Base-by-base conservation (phyloP, 129 eudicot species). In the Pseudognaphalium luteoalbum region DNA sequence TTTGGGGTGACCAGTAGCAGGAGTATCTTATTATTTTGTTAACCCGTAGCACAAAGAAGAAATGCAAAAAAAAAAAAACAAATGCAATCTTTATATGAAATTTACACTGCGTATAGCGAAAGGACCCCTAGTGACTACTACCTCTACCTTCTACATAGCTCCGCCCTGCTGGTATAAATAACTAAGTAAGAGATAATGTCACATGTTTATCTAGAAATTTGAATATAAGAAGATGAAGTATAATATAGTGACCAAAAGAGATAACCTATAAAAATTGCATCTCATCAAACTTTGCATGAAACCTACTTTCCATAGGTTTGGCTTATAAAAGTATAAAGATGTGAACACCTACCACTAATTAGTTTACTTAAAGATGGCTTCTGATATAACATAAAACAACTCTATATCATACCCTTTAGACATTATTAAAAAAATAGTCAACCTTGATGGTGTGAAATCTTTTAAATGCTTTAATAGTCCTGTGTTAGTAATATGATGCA, bases 211-310 rank as follows among this genome's bases (percentile, higher is more conserved):
- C n/a, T 47, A 42, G 79, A 50, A 32, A 29, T 75, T 19, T 19
- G 17, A 61, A 42, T 41, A 29, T n/a, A 9, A 20, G 34, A 12
- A 34, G 28, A 60, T 59, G 61, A 11, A 61, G 30, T 10, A 44
- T 39, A 62, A 75, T 75, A 71, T 62, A 25, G 47, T 42, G 80
- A 66, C 66, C 64, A 65, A 65, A 76, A 8, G 47, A 14, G 77
- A 71, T 71, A 63, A 71, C 34, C 65, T 21, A 61, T 70, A 34
- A 28, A 64, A 12, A 52, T 79, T 32, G 71, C 33, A 21, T 41
- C 28, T 33, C 66, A 79, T 34, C 72, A 58, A 65, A 54, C 71
- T 78, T 50, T 25, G 77, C 82, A 78, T 78, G 66, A 30, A 78
- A 21, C 77, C 71, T 71, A 11, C 39, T 34, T 35, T 22, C 72